Base-by-base conservation (phyloP, 352 stramenopile genomes). In the Globisporangium okanoganense region DNA sequence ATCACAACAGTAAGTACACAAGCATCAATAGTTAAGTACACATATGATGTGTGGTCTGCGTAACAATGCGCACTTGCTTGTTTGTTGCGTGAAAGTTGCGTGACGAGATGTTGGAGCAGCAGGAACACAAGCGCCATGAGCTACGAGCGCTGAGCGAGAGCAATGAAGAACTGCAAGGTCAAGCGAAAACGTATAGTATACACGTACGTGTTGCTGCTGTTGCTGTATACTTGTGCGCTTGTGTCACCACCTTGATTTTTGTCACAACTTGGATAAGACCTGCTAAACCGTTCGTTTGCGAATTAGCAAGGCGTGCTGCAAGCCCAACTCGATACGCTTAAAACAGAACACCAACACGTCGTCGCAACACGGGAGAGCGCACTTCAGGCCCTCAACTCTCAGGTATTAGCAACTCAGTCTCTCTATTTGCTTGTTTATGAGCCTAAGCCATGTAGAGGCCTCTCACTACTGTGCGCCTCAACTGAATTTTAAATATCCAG, bases 281-380 rank as follows among this genome's bases (percentile, higher is more conserved):
- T n/a, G 29, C 29, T 33, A 33, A 33, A 8, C 25, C 8, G 22
- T n/a, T 25, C 27, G n/a, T 22, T 4, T 20, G 18, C n/a, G n/a
- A n/a, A n/a, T n/a, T 29, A 43, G 43, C 71, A 51, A 36, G 51
- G 38, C n/a, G 58, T 65, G 8, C 25, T 36, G 14, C 63, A 50
- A 56, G 43, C 31, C 20, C 61, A 57, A 24, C 60, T 76, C 5
- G 59, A 72, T 13, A 56, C 36, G 18, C 38, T 64, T 5, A 41
- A 61, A 45, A 14, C 43, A 16, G 65, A 80, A 9, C 69, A 62
- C 38, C 54, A 61, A 25, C 24, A 58, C 13, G 38, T 76, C 10
- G 16, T 57, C 6, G 41, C 43, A 22, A 69, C 61, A 16, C 66
- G 60, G 36, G 67, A 74, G 58, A 62, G 66, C 13, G 47, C 48